A percentile compares a stretch with the other conserved stretches of the same genome.
Conservation (phyloP, 1,284 basidiomycete genomes). For the Coniophora puteana region DNA sequence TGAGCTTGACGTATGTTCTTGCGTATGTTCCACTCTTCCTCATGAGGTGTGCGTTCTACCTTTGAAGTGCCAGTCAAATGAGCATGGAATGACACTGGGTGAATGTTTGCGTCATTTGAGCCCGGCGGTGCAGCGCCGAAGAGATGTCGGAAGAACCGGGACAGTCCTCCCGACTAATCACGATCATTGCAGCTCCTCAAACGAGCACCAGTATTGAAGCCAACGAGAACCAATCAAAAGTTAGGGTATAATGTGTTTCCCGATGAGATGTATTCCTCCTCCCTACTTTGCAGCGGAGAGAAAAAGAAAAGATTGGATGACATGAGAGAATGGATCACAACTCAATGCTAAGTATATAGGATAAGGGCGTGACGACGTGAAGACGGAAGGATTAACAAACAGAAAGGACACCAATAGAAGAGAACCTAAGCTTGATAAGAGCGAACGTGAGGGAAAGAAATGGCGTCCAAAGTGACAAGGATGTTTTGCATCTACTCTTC, state of each 20-base stretch:
- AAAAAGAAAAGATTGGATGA: neutral
- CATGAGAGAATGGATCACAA: too few relatives aligned
- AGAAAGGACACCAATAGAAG: slow-evolving; percentile 28
- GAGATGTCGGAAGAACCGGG: neutral
- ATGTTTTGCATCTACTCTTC: slow-evolving; percentile 47
- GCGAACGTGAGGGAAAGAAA: slow-evolving; percentile 12
- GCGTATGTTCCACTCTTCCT: too few relatives aligned
- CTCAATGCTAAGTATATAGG: too few relatives aligned
- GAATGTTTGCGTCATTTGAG: too few relatives aligned
- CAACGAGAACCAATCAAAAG: neutral
- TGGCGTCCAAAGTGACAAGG: slow-evolving; percentile 14
- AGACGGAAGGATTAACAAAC: slow-evolving; percentile 27
- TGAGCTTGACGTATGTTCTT: too few relatives aligned
- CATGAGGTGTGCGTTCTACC: too few relatives aligned
- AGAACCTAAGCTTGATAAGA: slow-evolving; percentile 32
- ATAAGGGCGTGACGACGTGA: slow-evolving; percentile 27
- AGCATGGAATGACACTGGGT: neutral
- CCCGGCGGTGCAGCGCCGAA: neutral
- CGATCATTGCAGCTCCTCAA: neutral
- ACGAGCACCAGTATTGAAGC: neutral
- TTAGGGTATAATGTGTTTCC: slow-evolving; percentile 2
- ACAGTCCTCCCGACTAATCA: neutral
- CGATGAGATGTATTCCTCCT: slow-evolving; percentile 2
- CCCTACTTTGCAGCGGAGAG: neutral
- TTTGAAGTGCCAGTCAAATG: neutral